Percentiles rank a stretch among this genome's conserved stretches.
Conservation (phyloP, 345 rosid genomes). For the Rhodamnia rubescens region DNA sequence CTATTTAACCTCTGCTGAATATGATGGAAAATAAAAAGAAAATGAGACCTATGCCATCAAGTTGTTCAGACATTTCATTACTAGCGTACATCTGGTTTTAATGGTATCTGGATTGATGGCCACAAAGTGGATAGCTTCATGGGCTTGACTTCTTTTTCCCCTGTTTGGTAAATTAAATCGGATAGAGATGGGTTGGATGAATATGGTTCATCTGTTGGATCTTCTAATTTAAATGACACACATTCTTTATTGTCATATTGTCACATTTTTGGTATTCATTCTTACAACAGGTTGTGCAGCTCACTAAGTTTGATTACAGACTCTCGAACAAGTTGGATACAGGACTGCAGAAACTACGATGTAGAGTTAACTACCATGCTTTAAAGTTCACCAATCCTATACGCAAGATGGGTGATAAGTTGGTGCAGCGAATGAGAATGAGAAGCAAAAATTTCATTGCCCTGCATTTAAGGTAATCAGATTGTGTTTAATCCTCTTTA, state of each 20-base stretch:
- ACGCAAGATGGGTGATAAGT: constrained; percentile 54
- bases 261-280: neutral
- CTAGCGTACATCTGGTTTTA: neutral
- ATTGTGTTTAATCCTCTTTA: neutral
- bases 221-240: neutral
- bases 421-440: constrained; percentile 68
- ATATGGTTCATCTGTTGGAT: neutral
- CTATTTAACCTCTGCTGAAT: neutral
- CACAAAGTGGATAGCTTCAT: neutral
- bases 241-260: neutral
- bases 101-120: neutral
- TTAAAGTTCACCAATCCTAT: constrained; percentile 82
- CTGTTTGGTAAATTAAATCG: neutral
- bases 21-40: neutral
- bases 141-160: neutral
- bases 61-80: neutral
- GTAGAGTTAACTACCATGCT: constrained; percentile 91
- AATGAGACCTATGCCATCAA: neutral
- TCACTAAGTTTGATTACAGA: constrained; percentile 86
- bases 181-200: neutral
- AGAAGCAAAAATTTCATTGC: constrained; percentile 76
- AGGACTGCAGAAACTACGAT: constrained; percentile 85
- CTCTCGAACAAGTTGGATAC: constrained; percentile 78
- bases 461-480: constrained; percentile 78
- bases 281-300: constrained; percentile 65